phyloP scores from a whole-genome alignment of 108 stramenopile genomes.

The Skeletonema costatum region DNA sequence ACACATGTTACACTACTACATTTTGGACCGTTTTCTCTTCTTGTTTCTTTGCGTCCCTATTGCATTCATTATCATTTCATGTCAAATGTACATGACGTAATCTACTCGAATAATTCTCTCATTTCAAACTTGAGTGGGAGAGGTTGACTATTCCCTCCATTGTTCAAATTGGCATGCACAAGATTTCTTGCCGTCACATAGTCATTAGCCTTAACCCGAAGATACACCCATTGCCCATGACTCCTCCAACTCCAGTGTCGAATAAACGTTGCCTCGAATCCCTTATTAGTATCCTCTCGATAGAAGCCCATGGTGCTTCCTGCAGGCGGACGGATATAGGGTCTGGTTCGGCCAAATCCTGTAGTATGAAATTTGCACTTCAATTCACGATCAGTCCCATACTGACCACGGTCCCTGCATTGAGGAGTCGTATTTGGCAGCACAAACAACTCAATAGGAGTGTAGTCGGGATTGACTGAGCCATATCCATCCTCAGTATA shows the following conservation, averaged over 20 bases:
- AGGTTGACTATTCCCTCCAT: background rate
- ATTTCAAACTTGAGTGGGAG: background rate
- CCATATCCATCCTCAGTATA: background rate
- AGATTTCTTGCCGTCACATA: background rate
- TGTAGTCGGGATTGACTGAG: background rate
- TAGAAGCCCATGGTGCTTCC: background rate
- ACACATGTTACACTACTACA: background rate
- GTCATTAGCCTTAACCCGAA: background rate
- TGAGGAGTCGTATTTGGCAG: background rate
- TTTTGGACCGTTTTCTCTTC: background rate
- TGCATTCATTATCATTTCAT: background rate
- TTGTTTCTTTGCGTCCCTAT: background rate
- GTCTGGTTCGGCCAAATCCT: background rate
- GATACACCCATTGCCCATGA: background rate
- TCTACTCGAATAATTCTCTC: background rate
- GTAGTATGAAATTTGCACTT: background rate
- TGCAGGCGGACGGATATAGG: background rate
- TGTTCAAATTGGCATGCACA: background rate
- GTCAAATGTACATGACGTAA: background rate
- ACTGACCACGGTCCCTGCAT: background rate
- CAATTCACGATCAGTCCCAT: background rate
- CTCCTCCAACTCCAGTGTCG: background rate
- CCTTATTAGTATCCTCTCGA: background rate
- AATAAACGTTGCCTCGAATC: background rate
- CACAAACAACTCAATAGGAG: background rate